Conservation (phyloP, 495 filamentous ascomycete species). For the Beverwykella pulmonaria region DNA sequence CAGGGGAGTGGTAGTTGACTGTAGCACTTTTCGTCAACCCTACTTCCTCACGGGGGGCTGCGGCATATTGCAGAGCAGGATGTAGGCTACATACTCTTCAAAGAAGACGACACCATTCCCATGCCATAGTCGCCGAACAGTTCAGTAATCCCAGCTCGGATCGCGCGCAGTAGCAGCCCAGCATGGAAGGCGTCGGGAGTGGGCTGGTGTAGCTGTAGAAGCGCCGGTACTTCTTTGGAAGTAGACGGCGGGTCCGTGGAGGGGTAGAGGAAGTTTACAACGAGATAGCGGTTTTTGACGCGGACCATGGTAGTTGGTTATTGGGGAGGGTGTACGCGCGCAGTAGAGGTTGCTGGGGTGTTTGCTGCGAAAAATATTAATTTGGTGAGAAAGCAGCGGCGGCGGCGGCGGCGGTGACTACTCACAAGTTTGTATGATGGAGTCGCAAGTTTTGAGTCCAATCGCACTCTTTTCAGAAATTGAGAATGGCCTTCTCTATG, state of each 20-base stretch:
- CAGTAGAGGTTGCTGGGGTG: not conserved
- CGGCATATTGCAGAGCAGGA: not conserved
- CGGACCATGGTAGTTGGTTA: constrained; percentile 72
- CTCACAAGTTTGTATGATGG: not conserved
- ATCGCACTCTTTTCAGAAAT: not conserved
- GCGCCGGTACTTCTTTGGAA: constrained; percentile 51
- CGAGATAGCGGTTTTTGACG: constrained; percentile 90
- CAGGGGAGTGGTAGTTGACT: constrained; percentile 92
- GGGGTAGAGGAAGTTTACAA: constrained; percentile 89
- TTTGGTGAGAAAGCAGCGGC: no score
- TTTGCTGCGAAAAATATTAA: not conserved
- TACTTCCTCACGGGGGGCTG: not conserved
- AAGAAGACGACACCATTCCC: constrained; percentile 62
- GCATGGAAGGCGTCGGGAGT: constrained; percentile 67
- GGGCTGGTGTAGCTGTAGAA: constrained; percentile 74
- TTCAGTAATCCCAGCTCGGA: constrained; percentile 67
- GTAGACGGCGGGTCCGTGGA: constrained; percentile 19
- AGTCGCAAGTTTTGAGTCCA: not conserved
- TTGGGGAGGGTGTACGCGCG: not conserved
- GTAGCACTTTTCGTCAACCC: no score
- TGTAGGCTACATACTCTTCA: constrained; percentile 57
- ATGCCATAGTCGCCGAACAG: constrained; percentile 92
- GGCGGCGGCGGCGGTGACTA: no score
- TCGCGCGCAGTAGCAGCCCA: constrained; percentile 63
- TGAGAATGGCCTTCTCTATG: not conserved